Percentiles rank a stretch among this genome's conserved stretches.
Conservation (phyloP, 257 asterid genomes). For the Rhazya stricta region DNA sequence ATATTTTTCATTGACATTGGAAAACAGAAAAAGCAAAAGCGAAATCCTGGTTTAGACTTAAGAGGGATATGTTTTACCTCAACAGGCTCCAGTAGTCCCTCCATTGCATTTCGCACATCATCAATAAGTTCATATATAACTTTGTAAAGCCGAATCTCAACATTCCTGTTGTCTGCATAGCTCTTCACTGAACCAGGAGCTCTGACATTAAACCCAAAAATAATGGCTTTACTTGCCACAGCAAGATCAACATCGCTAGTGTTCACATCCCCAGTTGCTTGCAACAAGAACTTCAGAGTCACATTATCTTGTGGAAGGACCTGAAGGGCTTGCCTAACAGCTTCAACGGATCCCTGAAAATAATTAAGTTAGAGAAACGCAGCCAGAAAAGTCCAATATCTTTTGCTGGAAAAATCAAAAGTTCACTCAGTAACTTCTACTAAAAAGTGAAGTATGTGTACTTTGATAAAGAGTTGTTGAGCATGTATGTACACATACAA, state of each 20-base stretch:
- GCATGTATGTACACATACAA: too few species aligned
- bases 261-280: conserved; percentile 88
- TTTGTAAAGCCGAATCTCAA: conserved; percentile 77
- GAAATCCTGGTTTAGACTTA: neutral
- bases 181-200: conserved; percentile 80
- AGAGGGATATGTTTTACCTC: conserved; percentile 49
- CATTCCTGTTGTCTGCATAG: conserved; percentile 62
- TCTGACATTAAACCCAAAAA: conserved; percentile 84
- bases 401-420: neutral
- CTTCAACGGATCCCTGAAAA: conserved; percentile 85
- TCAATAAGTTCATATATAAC: conserved; percentile 94
- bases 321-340: conserved; percentile 85
- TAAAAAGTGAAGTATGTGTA: neutral
- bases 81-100: conserved; percentile 83
- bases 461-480: neutral
- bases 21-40: neutral
- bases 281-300: conserved; percentile 85
- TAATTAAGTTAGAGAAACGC: conserved; percentile 9
- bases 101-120: conserved; percentile 91
- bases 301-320: conserved; percentile 90
- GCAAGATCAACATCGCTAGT: conserved; percentile 94
- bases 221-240: conserved; percentile 77
- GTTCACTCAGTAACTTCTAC: neutral
- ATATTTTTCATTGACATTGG: neutral
- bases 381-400: neutral